Base-by-base conservation (phyloP, 768 basidiomycete genomes). In the Lactarius sanguifluus region DNA sequence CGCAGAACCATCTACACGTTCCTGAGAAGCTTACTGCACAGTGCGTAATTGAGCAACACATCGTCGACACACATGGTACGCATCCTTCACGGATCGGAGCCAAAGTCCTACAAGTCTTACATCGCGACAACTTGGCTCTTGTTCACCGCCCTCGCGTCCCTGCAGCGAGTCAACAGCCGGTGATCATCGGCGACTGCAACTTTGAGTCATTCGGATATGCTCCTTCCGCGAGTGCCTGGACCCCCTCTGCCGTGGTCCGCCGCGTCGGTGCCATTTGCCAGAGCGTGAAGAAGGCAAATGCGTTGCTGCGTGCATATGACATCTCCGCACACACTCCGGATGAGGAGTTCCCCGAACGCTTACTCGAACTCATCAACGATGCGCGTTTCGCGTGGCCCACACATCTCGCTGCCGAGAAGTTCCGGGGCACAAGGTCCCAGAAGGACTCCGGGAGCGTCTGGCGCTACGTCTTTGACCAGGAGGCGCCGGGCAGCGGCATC, bases 381-480 rank as follows among this genome's bases (percentile, higher is more conserved):
- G 82, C 88, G 13, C 84, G 87, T 30, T 80, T 92, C 40, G 87
- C 88, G 16, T 92, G 89, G 89, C 89, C 89, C 12, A 88, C 86
- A 1, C 86, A 92, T 30, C 84, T 86, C 67, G 77, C 88, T 41
- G 83, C 82, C 3, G 77, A 81, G 60, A 43, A 36, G 38, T 62
- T 63, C n/a, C 66, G 52, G 10, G 58, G 25, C 16, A 50, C 69
- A 2, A 36, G 56, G 25, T 28, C 16, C 1, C 10, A 7, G 7
- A 58, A 52, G 6, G 40, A 54, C 3, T 81, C 80, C 61, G 79
- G 78, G 47, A 82, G 83, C n/a, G 89, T 91, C 6, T 92, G 86
- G 86, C 82, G 91, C 64, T 92, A 90, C 71, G 85, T 90, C 20
- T 92, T 92, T 73, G 91, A 92, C 75, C 91, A 92, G 77, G 91